Evolutionary conservation across 352 stramenopile species (phyloP).

Genomic region (Pythium phragmiticola): DNA sequence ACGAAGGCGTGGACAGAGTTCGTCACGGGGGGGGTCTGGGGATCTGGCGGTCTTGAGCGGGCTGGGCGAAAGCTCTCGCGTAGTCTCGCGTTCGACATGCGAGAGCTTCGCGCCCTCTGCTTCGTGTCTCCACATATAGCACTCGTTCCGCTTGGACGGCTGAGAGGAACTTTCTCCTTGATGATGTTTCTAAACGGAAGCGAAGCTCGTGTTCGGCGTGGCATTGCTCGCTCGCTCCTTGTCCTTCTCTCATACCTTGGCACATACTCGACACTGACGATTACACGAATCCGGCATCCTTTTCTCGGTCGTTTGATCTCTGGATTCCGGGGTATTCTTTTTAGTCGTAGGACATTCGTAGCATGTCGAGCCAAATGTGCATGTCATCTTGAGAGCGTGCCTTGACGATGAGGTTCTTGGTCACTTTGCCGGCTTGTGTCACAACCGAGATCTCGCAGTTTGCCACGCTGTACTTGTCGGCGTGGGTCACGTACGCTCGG

Average conservation of each 20-base stretch:
- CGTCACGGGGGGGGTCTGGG: neutral
- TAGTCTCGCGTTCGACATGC: constrained; percentile 1
- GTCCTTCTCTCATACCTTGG: constrained; percentile 22
- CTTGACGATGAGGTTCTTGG: constrained; percentile 68
- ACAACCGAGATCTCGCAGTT: constrained; percentile 66
- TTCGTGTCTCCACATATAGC: neutral
- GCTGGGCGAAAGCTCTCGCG: too few species aligned
- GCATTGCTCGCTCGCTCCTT: neutral
- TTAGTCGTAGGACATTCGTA: constrained; percentile 57
- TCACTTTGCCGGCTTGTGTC: constrained; percentile 65
- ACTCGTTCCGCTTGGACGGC: neutral
- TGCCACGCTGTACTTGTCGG: constrained; percentile 58
- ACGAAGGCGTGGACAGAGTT: neutral
- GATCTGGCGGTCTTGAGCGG: neutral
- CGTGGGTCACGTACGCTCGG: constrained; percentile 68
- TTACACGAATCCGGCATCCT: constrained; percentile 18
- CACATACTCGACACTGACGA: constrained; percentile 44
- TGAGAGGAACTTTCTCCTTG: neutral
- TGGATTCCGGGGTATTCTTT: neutral
- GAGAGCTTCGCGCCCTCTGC: neutral
- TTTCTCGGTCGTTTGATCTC: neutral
- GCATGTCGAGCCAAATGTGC: constrained; percentile 71
- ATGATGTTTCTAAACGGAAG: neutral
- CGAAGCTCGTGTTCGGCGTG: neutral
- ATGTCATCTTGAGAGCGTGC: constrained; percentile 71